Percentiles rank a stretch among this genome's conserved stretches.
Evolutionary conservation across 2,329 filamentous ascomycete species (phyloP).

Genomic region (Talaromyces sp.): DNA sequence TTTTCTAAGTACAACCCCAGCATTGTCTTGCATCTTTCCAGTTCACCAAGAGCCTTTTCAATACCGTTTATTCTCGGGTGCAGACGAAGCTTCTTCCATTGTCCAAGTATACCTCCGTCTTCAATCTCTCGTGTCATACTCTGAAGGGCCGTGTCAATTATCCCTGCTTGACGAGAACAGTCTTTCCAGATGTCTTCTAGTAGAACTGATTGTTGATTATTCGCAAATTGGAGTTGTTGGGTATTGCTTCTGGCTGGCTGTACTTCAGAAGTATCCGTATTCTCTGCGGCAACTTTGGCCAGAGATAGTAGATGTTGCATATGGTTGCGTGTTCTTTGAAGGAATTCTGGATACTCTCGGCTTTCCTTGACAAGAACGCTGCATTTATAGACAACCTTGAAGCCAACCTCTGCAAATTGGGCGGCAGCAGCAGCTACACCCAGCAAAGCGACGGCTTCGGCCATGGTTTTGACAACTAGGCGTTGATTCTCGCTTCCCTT

Average conservation of each 20-base stretch:
- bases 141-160: not conserved
- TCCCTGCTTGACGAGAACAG: not conserved
- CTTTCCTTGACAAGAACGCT: not conserved
- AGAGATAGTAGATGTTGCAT: not conserved
- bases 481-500: not conserved
- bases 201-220: not conserved
- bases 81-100: not conserved
- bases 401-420: not conserved
- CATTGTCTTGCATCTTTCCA: not conserved
- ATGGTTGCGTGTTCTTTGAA: not conserved
- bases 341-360: not conserved
- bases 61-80: not conserved
- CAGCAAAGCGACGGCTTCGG: not conserved
- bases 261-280: not conserved
- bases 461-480: not conserved
- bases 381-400: not conserved
- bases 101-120: not conserved
- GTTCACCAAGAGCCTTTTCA: not conserved
- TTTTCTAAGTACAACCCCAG: not conserved
- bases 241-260: not conserved
- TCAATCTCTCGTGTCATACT: not conserved
- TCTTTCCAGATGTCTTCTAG: not conserved
- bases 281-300: not conserved
- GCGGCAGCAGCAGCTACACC: not conserved
- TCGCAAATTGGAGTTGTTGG: not conserved